Conservation (phyloP, 2,329 filamentous ascomycete genomes). For the Bipolaris cookei region DNA sequence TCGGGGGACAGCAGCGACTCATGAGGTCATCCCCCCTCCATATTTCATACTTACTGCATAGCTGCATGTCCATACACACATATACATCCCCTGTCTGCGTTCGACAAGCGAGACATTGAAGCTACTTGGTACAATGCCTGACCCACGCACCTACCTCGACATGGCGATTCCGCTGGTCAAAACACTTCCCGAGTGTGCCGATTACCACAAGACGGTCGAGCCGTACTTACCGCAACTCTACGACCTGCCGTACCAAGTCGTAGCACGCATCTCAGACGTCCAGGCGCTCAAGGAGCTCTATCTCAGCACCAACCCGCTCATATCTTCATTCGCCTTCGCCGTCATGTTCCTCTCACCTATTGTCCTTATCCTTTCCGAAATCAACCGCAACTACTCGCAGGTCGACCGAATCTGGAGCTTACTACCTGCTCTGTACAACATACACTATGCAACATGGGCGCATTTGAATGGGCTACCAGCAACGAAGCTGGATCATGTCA, state of each 20-base stretch:
- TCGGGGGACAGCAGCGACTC: slow-evolving; percentile 25
- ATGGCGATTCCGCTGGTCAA: slow-evolving; percentile 71
- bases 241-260: slow-evolving; percentile 52
- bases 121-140: slow-evolving; percentile 52
- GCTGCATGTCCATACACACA: background rate
- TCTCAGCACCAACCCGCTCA: slow-evolving; percentile 81
- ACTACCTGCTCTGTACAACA: slow-evolving; percentile 83
- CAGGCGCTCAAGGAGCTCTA: slow-evolving; percentile 75
- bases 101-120: slow-evolving; percentile 6
- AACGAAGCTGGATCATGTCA: slow-evolving; percentile 72
- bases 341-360: slow-evolving; percentile 71
- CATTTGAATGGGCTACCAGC: slow-evolving; percentile 74
- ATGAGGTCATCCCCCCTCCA: slow-evolving; percentile 35
- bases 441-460: slow-evolving; percentile 84
- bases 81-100: slow-evolving; percentile 4
- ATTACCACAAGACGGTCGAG: slow-evolving; percentile 74
- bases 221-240: slow-evolving; percentile 75
- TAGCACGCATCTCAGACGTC: slow-evolving; percentile 65
- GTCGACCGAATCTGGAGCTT: slow-evolving; percentile 93
- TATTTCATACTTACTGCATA: background rate
- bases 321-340: slow-evolving; percentile 75
- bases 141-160: slow-evolving; percentile 33
- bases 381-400: slow-evolving; percentile 96
- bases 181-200: slow-evolving; percentile 74
- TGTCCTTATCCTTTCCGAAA: slow-evolving; percentile 77